Percentiles rank a stretch among this genome's conserved stretches.
Conservation (phyloP, 768 basidiomycete genomes). For the Suillus luteus region DNA sequence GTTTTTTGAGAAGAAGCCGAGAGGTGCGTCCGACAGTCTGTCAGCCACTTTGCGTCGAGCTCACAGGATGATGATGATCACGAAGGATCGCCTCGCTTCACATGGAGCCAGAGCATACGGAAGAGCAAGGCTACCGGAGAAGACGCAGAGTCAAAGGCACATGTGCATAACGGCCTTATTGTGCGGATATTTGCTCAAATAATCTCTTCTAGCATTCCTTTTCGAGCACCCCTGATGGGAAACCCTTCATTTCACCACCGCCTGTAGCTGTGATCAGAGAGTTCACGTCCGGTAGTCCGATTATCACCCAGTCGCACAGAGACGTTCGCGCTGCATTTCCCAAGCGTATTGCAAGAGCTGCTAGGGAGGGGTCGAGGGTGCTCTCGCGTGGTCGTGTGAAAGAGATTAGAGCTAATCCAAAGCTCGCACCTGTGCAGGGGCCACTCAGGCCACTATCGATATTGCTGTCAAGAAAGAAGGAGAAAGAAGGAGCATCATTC, state of each 20-base stretch:
- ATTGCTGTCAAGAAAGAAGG: constrained; percentile 2
- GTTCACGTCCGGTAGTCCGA: constrained; percentile 9
- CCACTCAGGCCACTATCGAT: constrained; percentile 34
- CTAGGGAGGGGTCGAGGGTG: constrained; percentile 14
- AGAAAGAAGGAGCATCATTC: background rate
- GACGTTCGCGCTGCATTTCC: constrained; percentile 11
- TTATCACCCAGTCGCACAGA: background rate
- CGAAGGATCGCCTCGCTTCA: constrained; percentile 20
- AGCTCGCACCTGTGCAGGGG: constrained; percentile 35
- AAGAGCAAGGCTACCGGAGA: background rate
- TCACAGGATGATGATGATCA: background rate
- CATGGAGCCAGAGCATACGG: constrained; percentile 22
- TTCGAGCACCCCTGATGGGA: constrained; percentile 16
- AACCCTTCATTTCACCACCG: constrained; percentile 20
- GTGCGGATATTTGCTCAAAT: background rate
- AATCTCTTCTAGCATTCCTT: background rate
- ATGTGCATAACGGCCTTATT: background rate
- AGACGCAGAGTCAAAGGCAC: background rate
- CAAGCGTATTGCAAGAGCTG: constrained; percentile 14
- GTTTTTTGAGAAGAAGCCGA: constrained; percentile 22
- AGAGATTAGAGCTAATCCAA: constrained; percentile 32
- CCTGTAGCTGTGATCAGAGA: constrained; percentile 18
- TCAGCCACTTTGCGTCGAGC: background rate
- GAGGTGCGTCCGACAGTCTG: constrained; percentile 25
- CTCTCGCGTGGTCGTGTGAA: constrained; percentile 29